A percentile compares a stretch with the other conserved stretches of the same genome.
Conservation (phyloP, 176 grass and related monocot genomes). For the Oryza meyeriana region DNA sequence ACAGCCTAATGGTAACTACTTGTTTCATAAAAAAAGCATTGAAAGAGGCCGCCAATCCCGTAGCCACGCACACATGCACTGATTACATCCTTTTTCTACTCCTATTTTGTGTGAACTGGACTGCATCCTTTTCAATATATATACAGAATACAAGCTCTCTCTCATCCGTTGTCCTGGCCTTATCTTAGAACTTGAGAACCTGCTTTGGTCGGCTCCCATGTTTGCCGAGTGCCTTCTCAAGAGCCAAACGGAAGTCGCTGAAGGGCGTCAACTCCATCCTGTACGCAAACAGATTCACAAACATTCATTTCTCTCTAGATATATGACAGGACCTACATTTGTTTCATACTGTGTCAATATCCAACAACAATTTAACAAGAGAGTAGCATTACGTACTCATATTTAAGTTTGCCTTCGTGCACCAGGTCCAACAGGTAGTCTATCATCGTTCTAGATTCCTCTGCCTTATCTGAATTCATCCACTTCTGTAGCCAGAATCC, state of each 20-base stretch:
- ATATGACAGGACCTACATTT: not conserved
- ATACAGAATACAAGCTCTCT: not conserved
- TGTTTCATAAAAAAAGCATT: not conserved
- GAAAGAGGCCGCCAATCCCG: not conserved
- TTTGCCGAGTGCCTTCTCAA: slow-evolving; percentile 80
- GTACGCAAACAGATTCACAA: slow-evolving; percentile 19
- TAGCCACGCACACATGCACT: not conserved
- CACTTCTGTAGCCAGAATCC: slow-evolving; percentile 87
- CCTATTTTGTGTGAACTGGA: not conserved
- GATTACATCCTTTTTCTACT: not conserved
- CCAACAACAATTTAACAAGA: not conserved
- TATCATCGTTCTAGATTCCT: slow-evolving; percentile 58
- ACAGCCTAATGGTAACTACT: too few species aligned
- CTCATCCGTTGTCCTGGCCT: not conserved
- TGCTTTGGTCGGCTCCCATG: slow-evolving; percentile 79
- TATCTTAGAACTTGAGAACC: slow-evolving; percentile 67
- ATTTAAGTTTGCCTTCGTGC: slow-evolving; percentile 66
- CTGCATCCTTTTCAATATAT: too few species aligned
- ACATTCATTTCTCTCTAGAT: not conserved
- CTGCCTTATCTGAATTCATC: slow-evolving; percentile 61
- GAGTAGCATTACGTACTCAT: slow-evolving; percentile 41
- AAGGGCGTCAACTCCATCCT: slow-evolving; percentile 81
- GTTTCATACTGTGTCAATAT: not conserved
- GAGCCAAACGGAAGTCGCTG: slow-evolving; percentile 57
- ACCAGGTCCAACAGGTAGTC: slow-evolving; percentile 67